Evolutionary conservation across 805 yeast species (phyloP), one percentile per base, ranked within the genome.

Genomic region (Nakazawaea wyomingensis): DNA sequence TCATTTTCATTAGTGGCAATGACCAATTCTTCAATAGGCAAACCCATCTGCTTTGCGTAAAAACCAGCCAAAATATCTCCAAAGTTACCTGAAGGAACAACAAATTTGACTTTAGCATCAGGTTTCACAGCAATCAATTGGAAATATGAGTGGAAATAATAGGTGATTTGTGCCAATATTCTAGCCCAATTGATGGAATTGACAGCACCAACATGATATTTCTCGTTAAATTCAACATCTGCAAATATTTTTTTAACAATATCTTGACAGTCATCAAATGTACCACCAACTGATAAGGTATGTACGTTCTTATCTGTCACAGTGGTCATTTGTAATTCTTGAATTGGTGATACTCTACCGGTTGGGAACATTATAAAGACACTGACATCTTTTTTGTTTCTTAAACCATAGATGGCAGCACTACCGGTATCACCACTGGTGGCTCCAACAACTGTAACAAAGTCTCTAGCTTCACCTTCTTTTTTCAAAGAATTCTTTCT

Each of bases 111-210:
- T 53, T 76, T 76, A 35, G 56, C 48, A 9, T 54, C 57, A 10
- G 60, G 54, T 7, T 53, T 24, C 37, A 61, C 51, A 50, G 74
- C 78, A 45, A 64, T 51, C 44, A 85, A 66, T 60, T 80, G 81
- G 77, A 93, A 90, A 71, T 81, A 93, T 4, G 98, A 79, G 64
- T 85, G 80, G 74, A 90, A 93, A 70, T 93, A 93, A 69, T 93
- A 93, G 18, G 99, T 90, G 62, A 89, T 91, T 70, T 93, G 99
- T 33, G 99, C 97, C 55, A 93, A 75, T 53, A 93, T 93, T 68
- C 99, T 82, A 7, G 99, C 98, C 99, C 99, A 93, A 74, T 93
- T 93, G 64, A 93, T 93, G 37, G 98, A 90, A 69, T 93, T 93
- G 48, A 93, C 96, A 14, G 99, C 99, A 54, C 98, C 99, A 46